These are phyloP conservation scores for Cicer cuneatum DNA, from an alignment of 306 rosid genomes.

Conservation along the genomic window DNA sequence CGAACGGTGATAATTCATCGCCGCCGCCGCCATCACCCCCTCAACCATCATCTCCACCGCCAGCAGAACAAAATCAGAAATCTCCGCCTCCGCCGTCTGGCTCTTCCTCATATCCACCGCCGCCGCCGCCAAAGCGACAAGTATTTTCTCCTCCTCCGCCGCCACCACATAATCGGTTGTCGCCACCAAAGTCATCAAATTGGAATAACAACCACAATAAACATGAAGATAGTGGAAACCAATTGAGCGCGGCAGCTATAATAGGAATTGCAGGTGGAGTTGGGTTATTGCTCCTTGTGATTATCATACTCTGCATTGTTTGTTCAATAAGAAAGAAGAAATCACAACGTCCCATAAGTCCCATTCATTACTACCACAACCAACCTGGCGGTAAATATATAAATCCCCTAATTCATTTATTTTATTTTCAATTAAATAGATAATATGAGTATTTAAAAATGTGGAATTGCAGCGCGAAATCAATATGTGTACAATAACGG, in stretches of 20 bases:
- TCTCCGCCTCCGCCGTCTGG: too few relatives aligned
- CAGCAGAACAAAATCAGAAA: too few relatives aligned
- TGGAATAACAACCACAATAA: neutral
- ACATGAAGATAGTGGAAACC: neutral
- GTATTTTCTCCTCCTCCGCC: conserved; percentile 48
- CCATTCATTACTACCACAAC: conserved; percentile 33
- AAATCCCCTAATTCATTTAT: neutral
- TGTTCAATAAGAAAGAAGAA: conserved; percentile 59
- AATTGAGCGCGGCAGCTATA: conserved; percentile 41
- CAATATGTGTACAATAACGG: conserved; percentile 23
- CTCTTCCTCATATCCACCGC: too few relatives aligned
- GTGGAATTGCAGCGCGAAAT: conserved; percentile 13
- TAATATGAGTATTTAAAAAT: too few relatives aligned
- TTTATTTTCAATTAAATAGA: neutral
- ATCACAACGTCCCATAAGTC: neutral
- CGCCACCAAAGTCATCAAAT: conserved; percentile 39
- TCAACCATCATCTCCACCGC: conserved; percentile 16
- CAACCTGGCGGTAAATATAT: conserved; percentile 5
- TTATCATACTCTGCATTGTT: conserved; percentile 34
- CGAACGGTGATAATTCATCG: too few relatives aligned
- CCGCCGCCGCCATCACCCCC: neutral
- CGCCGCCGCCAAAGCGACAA: neutral
- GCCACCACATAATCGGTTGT: conserved; percentile 40
- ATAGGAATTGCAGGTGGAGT: conserved; percentile 59
- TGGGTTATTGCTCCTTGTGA: conserved; percentile 54